Evolutionary conservation across 352 stramenopile genomes (phyloP).

Genomic region (Pythium grandisporangium): DNA sequence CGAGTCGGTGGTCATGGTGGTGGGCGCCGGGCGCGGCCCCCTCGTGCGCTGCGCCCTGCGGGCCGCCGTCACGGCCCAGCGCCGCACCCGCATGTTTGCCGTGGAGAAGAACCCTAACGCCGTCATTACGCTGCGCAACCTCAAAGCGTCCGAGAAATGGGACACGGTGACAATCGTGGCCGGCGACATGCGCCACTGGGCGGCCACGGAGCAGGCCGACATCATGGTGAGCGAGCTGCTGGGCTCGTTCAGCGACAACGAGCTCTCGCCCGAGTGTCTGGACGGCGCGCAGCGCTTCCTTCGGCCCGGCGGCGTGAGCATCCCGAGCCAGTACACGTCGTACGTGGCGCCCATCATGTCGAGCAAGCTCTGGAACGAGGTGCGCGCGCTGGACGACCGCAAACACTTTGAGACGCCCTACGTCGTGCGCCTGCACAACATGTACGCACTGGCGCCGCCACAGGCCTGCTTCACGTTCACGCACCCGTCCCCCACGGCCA

Average conservation of each 20-base stretch:
- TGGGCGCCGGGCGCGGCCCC: conserved; percentile 94
- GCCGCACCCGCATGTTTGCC: conserved; percentile 86
- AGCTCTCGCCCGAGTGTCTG: conserved; percentile 98
- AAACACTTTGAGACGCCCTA: conserved; percentile 95
- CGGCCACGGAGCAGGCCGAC: conserved; percentile 81
- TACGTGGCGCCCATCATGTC: conserved; percentile 94
- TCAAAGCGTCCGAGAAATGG: conserved; percentile 83
- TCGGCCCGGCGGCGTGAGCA: conserved; percentile 84
- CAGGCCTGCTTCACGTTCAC: conserved; percentile 91
- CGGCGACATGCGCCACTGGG: conserved; percentile 82
- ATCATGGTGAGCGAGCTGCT: conserved; percentile 96
- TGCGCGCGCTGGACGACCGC: conserved; percentile 62
- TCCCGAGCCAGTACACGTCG: conserved; percentile 90
- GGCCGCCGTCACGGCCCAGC: conserved; percentile 52
- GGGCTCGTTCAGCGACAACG: conserved; percentile 97
- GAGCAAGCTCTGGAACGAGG: conserved; percentile 89
- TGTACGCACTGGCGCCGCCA: conserved; percentile 77
- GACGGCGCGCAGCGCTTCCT: conserved; percentile 92
- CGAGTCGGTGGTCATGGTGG: conserved; percentile 76
- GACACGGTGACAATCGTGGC: conserved; percentile 79
- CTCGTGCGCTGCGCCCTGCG: conserved; percentile 87
- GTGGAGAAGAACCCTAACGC: conserved; percentile 99
- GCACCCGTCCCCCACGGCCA: too few species aligned
- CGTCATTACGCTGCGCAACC: conserved; percentile 89
- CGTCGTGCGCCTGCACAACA: conserved; percentile 94